Percentiles rank a stretch among this genome's conserved stretches.
Evolutionary conservation across 2,329 filamentous ascomycete species (phyloP).

Genomic region (Xylariaceae sp.): DNA sequence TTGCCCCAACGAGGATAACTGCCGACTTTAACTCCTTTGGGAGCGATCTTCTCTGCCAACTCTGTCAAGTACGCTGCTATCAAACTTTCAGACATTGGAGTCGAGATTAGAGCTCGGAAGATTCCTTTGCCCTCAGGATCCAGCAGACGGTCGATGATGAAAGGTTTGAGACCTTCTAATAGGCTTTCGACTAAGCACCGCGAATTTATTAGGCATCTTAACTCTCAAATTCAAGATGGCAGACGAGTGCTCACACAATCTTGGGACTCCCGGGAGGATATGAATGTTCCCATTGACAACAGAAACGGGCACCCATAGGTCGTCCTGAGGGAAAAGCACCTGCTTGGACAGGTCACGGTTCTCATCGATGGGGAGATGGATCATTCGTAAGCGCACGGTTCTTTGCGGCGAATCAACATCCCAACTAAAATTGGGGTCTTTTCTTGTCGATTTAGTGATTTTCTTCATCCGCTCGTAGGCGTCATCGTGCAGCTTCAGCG

Average conservation of each 20-base stretch:
- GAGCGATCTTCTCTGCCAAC: constrained; percentile 68
- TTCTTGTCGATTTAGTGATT: constrained; percentile 69
- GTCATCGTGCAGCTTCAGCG: constrained; percentile 71
- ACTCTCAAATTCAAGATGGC: background rate
- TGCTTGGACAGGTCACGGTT: constrained; percentile 63
- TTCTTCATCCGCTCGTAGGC: constrained; percentile 80
- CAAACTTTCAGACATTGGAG: constrained; percentile 79
- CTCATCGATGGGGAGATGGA: constrained; percentile 75
- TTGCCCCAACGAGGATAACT: constrained; percentile 94
- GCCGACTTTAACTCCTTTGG: constrained; percentile 83
- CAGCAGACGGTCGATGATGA: constrained; percentile 63
- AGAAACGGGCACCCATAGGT: constrained; percentile 85
- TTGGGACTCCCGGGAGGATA: constrained; percentile 85
- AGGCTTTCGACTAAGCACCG: constrained; percentile 60
- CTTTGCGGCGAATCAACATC: constrained; percentile 73
- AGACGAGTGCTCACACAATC: constrained; percentile 55
- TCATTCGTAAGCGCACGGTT: constrained; percentile 85
- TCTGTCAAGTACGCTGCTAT: constrained; percentile 80
- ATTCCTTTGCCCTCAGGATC: constrained; percentile 82
- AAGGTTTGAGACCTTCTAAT: constrained; percentile 70
- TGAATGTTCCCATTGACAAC: constrained; percentile 92
- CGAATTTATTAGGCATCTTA: background rate
- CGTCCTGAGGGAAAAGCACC: constrained; percentile 72
- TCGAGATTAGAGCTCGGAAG: constrained; percentile 76
- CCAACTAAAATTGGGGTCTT: constrained; percentile 77